Conservation (phyloP, 345 rosid species). For the Lenwebbia sp. region DNA sequence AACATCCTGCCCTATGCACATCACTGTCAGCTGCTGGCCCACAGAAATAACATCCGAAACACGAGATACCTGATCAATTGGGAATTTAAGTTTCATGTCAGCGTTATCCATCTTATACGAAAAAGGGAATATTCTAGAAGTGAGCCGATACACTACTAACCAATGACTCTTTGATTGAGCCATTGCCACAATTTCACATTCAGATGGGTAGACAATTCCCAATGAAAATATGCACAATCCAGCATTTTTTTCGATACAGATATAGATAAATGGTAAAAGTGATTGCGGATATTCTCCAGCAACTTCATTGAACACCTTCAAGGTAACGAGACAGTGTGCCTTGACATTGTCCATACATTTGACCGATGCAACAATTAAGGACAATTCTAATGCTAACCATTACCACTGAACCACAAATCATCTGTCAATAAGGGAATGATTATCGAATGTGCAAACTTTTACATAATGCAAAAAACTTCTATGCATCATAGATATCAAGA, state of each 20-base stretch:
- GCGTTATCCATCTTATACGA: neutral
- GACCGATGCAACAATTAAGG: neutral
- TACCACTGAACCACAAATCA: neutral
- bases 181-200: neutral
- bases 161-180: neutral
- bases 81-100: neutral
- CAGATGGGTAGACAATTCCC: neutral
- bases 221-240: neutral
- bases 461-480: neutral
- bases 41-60: constrained; percentile 69
- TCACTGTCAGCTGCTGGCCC: constrained; percentile 68
- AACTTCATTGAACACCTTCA: neutral
- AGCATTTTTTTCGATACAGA: neutral
- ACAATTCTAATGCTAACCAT: neutral
- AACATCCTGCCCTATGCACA: constrained; percentile 90
- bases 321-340: neutral
- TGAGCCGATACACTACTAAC: neutral
- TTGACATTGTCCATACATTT: neutral
- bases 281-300: neutral
- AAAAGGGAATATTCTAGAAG: neutral
- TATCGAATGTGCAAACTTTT: neutral
- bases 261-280: neutral
- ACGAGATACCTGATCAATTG: constrained; percentile 52
- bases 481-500: neutral
- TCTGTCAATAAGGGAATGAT: neutral